Percentiles rank a stretch among this genome's conserved stretches.
These are phyloP conservation scores for Penicillium alfredii DNA, from an alignment of 495 filamentous ascomycete genomes.

Conservation along the genomic window DNA sequence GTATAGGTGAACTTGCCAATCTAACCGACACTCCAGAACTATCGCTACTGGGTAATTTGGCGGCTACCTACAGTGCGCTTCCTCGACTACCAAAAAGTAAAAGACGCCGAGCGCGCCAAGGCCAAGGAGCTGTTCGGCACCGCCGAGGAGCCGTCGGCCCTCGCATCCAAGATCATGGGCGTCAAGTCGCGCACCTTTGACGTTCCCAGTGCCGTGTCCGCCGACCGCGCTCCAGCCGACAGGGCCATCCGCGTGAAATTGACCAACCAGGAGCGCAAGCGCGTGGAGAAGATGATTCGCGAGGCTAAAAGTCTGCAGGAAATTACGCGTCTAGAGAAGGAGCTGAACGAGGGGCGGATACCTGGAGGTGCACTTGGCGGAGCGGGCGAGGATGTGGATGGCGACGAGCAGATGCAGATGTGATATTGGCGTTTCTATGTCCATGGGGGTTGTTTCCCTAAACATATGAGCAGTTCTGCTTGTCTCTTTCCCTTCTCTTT, in stretches of 20 bases:
- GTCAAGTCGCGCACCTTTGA: constrained; percentile 81
- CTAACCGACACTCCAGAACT: constrained; percentile 55
- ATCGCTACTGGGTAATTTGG: constrained; percentile 89
- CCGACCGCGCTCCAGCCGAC: constrained; percentile 42
- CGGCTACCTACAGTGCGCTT: constrained; percentile 77
- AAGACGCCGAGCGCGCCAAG: constrained; percentile 68
- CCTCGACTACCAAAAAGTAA: constrained; percentile 90
- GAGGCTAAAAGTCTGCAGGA: constrained; percentile 82
- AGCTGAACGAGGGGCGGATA: constrained; percentile 79
- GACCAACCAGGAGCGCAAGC: constrained; percentile 64
- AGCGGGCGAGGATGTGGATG: constrained; percentile 31
- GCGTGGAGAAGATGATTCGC: constrained; percentile 66
- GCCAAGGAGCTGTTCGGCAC: constrained; percentile 82
- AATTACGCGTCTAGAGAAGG: constrained; percentile 75
- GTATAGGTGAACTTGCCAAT: neutral
- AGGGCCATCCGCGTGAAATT: constrained; percentile 65
- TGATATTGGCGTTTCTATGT: constrained; percentile 14
- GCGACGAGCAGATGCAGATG: constrained; percentile 31
- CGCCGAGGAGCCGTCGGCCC: constrained; percentile 62
- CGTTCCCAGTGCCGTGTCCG: constrained; percentile 41
- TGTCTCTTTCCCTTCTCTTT: constrained; percentile 6
- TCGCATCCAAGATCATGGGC: constrained; percentile 85
- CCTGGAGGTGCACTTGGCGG: constrained; percentile 57
- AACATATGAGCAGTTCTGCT: constrained; percentile 12
- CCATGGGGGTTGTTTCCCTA: constrained; percentile 1